Evolutionary conservation across 805 yeast genomes (phyloP).

Genomic region (Starmerella gropengiesseri): DNA sequence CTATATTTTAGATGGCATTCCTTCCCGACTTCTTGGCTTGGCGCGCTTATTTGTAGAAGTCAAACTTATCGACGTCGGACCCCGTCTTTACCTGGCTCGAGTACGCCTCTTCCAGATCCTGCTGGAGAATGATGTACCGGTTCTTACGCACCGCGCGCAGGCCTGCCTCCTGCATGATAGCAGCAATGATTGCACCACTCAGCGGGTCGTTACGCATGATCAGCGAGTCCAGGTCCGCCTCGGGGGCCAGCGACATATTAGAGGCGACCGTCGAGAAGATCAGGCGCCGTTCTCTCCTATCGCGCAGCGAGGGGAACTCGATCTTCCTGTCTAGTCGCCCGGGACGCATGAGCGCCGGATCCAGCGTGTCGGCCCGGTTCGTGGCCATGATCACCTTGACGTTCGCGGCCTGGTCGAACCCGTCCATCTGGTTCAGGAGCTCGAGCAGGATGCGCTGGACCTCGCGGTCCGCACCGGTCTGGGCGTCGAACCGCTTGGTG

Average conservation of each 20-base stretch:
- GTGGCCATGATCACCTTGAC: slow-evolving; percentile 99
- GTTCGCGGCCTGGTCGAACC: slow-evolving; percentile 88
- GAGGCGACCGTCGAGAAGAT: slow-evolving; percentile 92
- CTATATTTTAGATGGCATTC: too few species aligned
- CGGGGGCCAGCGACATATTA: slow-evolving; percentile 97
- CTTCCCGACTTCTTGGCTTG: too few species aligned
- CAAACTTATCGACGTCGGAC: slow-evolving; percentile 91
- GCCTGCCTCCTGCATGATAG: slow-evolving; percentile 99
- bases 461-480: slow-evolving; percentile 99
- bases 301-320: slow-evolving; percentile 92
- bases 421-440: slow-evolving; percentile 96
- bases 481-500: slow-evolving; percentile 97
- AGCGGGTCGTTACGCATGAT: slow-evolving; percentile 93
- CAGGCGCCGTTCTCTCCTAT: slow-evolving; percentile 94
- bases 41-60: slow-evolving; percentile 75
- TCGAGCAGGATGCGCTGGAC: slow-evolving; percentile 96
- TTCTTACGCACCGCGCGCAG: slow-evolving; percentile 96
- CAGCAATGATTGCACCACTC: slow-evolving; percentile 93
- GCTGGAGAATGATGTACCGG: slow-evolving; percentile 90
- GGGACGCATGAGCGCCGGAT: slow-evolving; percentile 95
- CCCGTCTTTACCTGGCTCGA: slow-evolving; percentile 93
- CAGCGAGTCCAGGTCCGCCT: slow-evolving; percentile 87
- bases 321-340: slow-evolving; percentile 97
- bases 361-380: slow-evolving; percentile 97
- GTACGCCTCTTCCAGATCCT: slow-evolving; percentile 96